Base-by-base conservation (phyloP, 768 basidiomycete species). In the Tephrocybe sp. region DNA sequence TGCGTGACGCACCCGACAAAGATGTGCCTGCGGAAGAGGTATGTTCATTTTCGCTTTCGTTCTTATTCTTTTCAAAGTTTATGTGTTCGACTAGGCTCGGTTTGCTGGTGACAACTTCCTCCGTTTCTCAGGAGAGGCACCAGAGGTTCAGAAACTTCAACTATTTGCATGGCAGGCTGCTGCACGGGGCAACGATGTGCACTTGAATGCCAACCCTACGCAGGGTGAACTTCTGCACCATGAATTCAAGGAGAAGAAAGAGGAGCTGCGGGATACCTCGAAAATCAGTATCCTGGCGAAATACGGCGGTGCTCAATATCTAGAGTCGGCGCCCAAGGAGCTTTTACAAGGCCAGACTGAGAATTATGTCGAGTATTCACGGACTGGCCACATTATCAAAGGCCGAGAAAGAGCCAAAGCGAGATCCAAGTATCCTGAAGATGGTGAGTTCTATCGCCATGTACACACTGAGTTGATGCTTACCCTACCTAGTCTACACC, bases 41-140 rank as follows among this genome's bases (percentile, higher is more conserved):
- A 64, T 45, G 88, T 72, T 7, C 14, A 16, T 33, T 19, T 11
- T 44, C 19, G 2, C 23, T 51, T 31, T 35, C 49, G 33, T 53
- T 23, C 31, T 5, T 17, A 31, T 12, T 19, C 48, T 11, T 55
- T 39, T 45, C 40, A 38, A 54, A 22, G 49, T 35, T 30, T 43
- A 53, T 14, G 23, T 16, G 45, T 38, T 48, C 42, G 5, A 23
- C 4, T 41, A 94, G 92, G 84, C 92, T 5, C 76, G 76, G 62
- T 99, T 98, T 63, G 93, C 94, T 30, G 97, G 97, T 11, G 97
- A 99, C 70, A 98, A 98, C 72, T 99, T 98, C 70, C 76, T 87
- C 47, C 89, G 95, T 19, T 85, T 76, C 63, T 88, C 91, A 19
- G 97, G 97, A 43, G 95, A 97, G 68, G 89, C 94, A n/a, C 79